phyloP scores from a whole-genome alignment of 306 rosid species.

The Pyrus betulifolia region DNA sequence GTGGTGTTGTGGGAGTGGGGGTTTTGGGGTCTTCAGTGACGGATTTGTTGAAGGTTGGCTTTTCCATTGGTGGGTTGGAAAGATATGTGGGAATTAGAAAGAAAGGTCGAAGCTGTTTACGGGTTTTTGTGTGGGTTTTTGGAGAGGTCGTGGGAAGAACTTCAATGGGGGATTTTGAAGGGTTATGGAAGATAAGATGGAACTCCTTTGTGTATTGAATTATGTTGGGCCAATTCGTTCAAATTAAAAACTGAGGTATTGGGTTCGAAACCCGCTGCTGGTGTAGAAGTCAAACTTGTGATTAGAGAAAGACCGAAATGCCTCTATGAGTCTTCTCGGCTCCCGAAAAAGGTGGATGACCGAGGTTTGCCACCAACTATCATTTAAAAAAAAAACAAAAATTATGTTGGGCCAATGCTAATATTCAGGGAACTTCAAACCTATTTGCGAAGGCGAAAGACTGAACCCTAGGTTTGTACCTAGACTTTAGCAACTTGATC shows the following conservation, averaged over 20 bases:
- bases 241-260: too few relatives aligned
- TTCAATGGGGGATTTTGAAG: background rate
- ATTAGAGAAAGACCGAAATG: accelerated
- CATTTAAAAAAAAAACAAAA: too few relatives aligned
- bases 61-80: background rate
- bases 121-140: background rate
- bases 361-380: too few relatives aligned
- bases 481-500: too few relatives aligned
- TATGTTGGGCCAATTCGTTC: too few relatives aligned
- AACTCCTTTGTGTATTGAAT: background rate
- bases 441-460: too few relatives aligned
- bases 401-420: too few relatives aligned
- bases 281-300: too few relatives aligned
- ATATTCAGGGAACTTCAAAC: too few relatives aligned
- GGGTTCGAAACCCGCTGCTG: too few relatives aligned
- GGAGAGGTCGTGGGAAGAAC: background rate
- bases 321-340: accelerated
- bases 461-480: too few relatives aligned
- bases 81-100: background rate
- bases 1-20: background rate
- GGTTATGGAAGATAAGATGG: background rate
- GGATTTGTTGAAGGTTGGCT: background rate
- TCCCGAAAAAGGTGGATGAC: too few relatives aligned
- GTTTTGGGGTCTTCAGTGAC: background rate
- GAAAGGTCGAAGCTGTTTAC: background rate